Base-by-base conservation (phyloP, 2,329 filamentous ascomycete species). In the Colletotrichum liriopes region DNA sequence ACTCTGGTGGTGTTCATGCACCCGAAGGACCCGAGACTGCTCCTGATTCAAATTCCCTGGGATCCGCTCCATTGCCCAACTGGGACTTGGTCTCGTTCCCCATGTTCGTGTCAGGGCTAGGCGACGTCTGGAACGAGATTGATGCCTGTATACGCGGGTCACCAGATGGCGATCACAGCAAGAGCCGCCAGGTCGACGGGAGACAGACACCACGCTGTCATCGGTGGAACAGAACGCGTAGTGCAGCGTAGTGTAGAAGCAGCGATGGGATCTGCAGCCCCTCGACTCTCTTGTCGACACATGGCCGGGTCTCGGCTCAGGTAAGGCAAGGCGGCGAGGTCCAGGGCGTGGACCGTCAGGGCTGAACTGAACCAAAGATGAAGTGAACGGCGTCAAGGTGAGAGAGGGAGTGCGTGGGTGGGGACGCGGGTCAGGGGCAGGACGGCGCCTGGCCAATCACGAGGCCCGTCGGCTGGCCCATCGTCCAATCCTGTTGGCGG, bases 311-410 rank as follows among this genome's bases (percentile, higher is more conserved):
- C 67, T 65, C 60, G 47, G 64, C 56, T 54, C 64, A 66, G 64
- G 67, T 47, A 70, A 70, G 52, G 61, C 67, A 59, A 58, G 60
- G 29, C 29, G 16, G 29, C 23, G 23, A n/a, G 29, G 16, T 14
- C 20, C 18, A 55, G 5, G 52, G 11, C 32, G 52, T 37, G 32
- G 32, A 23, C 55, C 56, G 29, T 59, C 52, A 59, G 45, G 69
- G 65, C 65, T 72, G 69, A 68, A 54, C 12, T 45, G 55, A 32
- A 52, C 51, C 65, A 37, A 59, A 35, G 58, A 29, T 65, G 61
- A 51, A 45, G 51, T 59, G 54, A 70, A 45, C n/a, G 41, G 29
- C 39, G n/a, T 58, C 61, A n/a, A 67, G 56, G 64, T 49, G 63
- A 56, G 5, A n/a, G 35, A 29, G 32, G 16, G 29, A n/a, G 52